Evolutionary conservation across 306 rosid species (phyloP), one percentile per base, ranked within the genome.

Genomic region (Corylus americana): DNA sequence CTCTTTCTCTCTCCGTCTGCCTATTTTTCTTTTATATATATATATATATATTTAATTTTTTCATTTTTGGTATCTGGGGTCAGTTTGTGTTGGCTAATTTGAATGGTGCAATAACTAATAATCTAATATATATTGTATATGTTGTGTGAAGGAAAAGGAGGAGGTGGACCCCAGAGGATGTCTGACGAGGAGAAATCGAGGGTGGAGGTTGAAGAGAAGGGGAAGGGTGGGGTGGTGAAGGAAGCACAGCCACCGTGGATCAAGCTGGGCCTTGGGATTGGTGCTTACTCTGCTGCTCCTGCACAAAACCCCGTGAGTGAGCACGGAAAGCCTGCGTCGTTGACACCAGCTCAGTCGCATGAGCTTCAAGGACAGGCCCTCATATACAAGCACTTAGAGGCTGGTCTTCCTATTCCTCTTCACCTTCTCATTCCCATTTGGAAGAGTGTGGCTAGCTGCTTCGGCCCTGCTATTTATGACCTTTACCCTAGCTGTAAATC

Each of bases 301-400:
- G 55, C 61, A 58, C 22, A 31, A 73, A 77, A 45, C 82, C 67
- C 39, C 61, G 80, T 78, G 54, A n/a, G 45, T 53, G 44, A 67
- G 73, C 27, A 58, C 66, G 58, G 70, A 66, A 80, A 84, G 48
- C 71, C 67, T 20, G 68, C 54, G 78, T 11, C 68, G 55, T 85
- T 91, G 45, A 87, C 97, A 13, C 77, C 77, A 62, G 79, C 78
- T 55, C 97, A 92, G 84, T 82, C 80, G 89, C 77, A 81, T 58
- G 97, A 94, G 86, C 87, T 94, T 77, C 74, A 82, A 11, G 87
- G 79, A 37, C 97, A 94, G 85, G 73, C 85, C 77, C 71, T 83
- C 73, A 89, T 92, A 79, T 87, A 85, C 81, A 88, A 83, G 77
- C 87, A 88, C 49, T 73, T 94, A 62, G 86, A 64, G 0, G 76